Evolutionary conservation across 2,329 filamentous ascomycete species (phyloP).

Genomic region (Hymenoscyphus repandus): DNA sequence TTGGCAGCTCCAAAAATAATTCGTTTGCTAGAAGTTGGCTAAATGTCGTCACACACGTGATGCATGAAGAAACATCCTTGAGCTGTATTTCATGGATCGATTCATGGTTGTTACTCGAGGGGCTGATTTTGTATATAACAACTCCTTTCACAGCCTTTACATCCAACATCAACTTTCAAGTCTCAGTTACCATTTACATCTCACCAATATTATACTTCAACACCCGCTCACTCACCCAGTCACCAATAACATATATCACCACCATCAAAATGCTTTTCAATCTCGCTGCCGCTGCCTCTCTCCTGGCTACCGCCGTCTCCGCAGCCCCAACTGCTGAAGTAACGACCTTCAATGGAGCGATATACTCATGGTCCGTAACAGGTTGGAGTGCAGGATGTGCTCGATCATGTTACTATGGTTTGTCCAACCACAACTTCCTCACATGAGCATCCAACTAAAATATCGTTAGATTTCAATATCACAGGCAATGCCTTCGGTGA

Average conservation of each 20-base stretch:
- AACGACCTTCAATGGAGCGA: conserved; percentile 2
- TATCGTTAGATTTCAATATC: conserved; percentile 11
- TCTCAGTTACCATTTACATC: not conserved
- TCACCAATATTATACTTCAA: not conserved
- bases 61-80: not conserved
- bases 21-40: not conserved
- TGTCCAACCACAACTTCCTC: not conserved
- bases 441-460: not conserved
- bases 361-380: conserved; percentile 10
- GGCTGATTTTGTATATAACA: not conserved
- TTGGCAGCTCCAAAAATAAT: not conserved
- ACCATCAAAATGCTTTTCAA: conserved; percentile 6
- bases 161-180: too few species aligned
- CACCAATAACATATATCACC: not conserved
- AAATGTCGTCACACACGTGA: not conserved
- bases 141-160: not conserved
- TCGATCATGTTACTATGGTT: conserved; percentile 9
- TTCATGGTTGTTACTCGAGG: not conserved
- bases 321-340: conserved; percentile 4
- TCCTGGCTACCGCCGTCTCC: conserved; percentile 1
- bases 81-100: not conserved
- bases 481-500: not conserved
- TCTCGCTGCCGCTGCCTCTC: conserved; percentile 1
- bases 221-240: not conserved
- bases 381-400: conserved; percentile 11